These are phyloP conservation scores for Linnemannia hyalina DNA, from an alignment of 192 early-diverging fungal species.

Conservation along the genomic window DNA sequence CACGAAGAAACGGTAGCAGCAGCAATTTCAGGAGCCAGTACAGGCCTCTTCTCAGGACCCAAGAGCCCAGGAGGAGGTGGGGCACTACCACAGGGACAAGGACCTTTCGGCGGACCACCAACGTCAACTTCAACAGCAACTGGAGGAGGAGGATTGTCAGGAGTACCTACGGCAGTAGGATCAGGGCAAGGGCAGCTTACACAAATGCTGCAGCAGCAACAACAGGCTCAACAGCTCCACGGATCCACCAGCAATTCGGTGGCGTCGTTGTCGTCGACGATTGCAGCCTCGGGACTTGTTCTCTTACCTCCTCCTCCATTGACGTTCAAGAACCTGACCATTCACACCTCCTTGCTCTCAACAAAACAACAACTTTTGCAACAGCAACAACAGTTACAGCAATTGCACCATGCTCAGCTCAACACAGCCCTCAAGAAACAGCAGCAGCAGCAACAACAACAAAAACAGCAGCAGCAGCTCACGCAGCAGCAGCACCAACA, in stretches of 20 bases:
- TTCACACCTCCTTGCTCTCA: slow-evolving; percentile 50
- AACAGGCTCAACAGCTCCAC: not conserved
- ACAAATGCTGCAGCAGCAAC: slow-evolving; percentile 28
- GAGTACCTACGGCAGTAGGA: not conserved
- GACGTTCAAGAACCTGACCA: slow-evolving; percentile 48
- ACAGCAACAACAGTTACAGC: slow-evolving; percentile 51
- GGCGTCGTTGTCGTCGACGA: slow-evolving; percentile 37
- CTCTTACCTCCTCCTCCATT: slow-evolving; percentile 47
- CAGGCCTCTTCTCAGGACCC: not conserved
- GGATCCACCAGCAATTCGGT: slow-evolving; percentile 20
- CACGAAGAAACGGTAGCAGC: not conserved
- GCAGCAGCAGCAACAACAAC: slow-evolving; percentile 36
- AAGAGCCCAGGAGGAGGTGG: not conserved
- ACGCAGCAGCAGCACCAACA: slow-evolving; percentile 13
- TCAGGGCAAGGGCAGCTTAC: slow-evolving; percentile 27
- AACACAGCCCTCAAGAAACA: slow-evolving; percentile 49
- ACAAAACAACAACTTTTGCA: slow-evolving; percentile 53
- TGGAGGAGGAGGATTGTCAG: not conserved
- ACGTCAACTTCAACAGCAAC: not conserved
- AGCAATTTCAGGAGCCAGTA: not conserved
- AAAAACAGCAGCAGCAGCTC: slow-evolving; percentile 16
- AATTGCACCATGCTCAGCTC: slow-evolving; percentile 50
- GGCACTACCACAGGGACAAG: not conserved
- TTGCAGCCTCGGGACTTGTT: slow-evolving; percentile 49
- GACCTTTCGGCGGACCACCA: not conserved